Conservation (phyloP, 75 land plant species). For the Chamaecyparis obtusa region DNA sequence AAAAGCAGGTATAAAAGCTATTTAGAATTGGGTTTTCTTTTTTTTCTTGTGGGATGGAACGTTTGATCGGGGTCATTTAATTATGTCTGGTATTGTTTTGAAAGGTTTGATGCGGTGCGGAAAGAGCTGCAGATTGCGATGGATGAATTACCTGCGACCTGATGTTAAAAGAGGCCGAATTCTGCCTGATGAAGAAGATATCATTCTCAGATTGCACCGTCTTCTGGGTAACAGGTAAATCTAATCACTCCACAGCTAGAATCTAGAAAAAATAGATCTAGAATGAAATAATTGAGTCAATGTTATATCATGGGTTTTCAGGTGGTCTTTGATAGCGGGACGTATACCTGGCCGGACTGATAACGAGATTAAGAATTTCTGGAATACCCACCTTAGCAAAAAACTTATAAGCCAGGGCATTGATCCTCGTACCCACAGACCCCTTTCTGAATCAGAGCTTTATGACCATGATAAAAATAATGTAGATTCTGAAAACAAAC, state of each 20-base stretch:
- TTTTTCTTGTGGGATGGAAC: background rate
- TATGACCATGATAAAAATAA: background rate
- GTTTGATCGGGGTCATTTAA: background rate
- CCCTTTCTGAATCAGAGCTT: background rate
- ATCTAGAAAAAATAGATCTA: background rate
- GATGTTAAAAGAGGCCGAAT: slow-evolving; percentile 25
- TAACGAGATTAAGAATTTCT: slow-evolving; percentile 1
- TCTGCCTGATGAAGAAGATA: slow-evolving; percentile 22
- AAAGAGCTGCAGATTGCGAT: slow-evolving; percentile 28
- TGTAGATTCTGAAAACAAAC: background rate
- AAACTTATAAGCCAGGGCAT: background rate
- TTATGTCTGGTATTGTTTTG: background rate
- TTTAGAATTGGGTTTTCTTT: background rate
- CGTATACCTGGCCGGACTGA: slow-evolving; percentile 5
- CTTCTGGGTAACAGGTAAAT: slow-evolving; percentile 24
- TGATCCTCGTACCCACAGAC: background rate
- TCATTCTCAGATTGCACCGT: slow-evolving; percentile 24
- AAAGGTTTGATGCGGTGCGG: slow-evolving; percentile 23
- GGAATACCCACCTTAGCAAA: slow-evolving; percentile 1
- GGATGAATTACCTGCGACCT: slow-evolving; percentile 29
- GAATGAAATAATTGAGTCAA: background rate
- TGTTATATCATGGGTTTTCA: background rate
- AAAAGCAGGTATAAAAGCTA: slow-evolving; percentile 20
- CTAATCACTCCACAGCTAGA: background rate
- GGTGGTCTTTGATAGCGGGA: slow-evolving; percentile 1